Base-by-base conservation (phyloP, 176 grass and related monocot species). In the Miscanthus lutarioriparius region DNA sequence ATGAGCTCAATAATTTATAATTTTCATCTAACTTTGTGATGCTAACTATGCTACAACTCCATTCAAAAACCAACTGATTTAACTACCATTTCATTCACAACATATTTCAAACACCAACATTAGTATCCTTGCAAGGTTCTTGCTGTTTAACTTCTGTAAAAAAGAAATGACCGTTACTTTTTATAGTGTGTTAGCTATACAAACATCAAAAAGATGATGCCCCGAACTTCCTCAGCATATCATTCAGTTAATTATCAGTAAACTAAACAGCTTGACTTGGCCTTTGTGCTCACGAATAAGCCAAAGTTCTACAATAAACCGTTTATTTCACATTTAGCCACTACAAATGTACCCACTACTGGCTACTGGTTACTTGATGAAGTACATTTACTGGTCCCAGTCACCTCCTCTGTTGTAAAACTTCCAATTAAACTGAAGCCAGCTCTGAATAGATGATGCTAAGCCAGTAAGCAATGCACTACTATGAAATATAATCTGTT, bases 351-450 rank as follows among this genome's bases (percentile, higher is more conserved):
- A 45, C 65, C 9, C 65, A 36, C 8, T 38, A 39, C 35, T 39
- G 35, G 17, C 8, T 10, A 68, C 35, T 39, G 36, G 35, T 22
- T 37, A 67, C 33, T 22, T 69, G 4, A 70, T 2, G 0, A 51
- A 16, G n/a, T 26, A 36, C 3, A 43, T 76, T 14, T 8, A 3
- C 8, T 48, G 27, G 4, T 49, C 37, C 3, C 6, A 14, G 10
- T 39, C 22, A 7, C 12, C 70, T 15, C 12, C 23, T 15, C 14
- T 16, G 1, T 7, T 28, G 8, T 77, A 63, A 82, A 26, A 69
- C 20, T 22, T 16, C 1, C 1, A 3, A 15, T 12, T 0, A 33
- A 37, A 49, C 12, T 5, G 0, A 5, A 22, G 0, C 7, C 32
- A 68, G 14, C 7, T 48, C 5, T 49, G 19, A 51, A 25, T 4